A percentile compares a stretch with the other conserved stretches of the same genome.
phyloP scores from a whole-genome alignment of 2,329 filamentous ascomycete species.

The Colletotrichum simmondsii region DNA sequence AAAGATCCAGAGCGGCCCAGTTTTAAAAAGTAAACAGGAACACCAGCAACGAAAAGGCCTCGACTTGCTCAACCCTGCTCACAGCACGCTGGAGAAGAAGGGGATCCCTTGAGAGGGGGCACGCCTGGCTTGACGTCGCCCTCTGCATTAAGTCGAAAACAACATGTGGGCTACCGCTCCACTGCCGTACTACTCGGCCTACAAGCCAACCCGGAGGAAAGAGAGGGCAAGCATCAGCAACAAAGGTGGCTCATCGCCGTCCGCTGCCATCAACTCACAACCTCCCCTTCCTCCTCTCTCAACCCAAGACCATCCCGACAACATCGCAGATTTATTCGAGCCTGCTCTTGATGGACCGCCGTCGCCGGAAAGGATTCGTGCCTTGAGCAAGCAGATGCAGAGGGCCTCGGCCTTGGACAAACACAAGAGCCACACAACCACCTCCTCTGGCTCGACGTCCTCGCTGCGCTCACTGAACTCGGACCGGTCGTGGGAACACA shows the following conservation, averaged over 20 bases:
- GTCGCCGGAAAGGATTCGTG: conserved; percentile 68
- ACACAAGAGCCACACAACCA: conserved; percentile 58
- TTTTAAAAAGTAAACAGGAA: conserved; percentile 21
- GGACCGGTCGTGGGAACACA: conserved; percentile 62
- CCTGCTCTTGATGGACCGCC: conserved; percentile 71
- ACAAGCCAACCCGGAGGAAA: conserved; percentile 30
- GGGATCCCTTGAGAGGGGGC: conserved; percentile 32
- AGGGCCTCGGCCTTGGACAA: conserved; percentile 60
- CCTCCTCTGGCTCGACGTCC: conserved; percentile 68
- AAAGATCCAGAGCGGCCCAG: conserved; percentile 26
- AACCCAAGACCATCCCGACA: conserved; percentile 25
- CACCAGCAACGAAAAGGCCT: conserved; percentile 16
- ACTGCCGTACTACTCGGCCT: conserved; percentile 37
- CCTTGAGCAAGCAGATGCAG: conserved; percentile 69
- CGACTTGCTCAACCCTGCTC: conserved; percentile 10
- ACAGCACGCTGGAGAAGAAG: conserved; percentile 27
- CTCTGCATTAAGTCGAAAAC: conserved; percentile 34
- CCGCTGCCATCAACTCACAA: conserved; percentile 4
- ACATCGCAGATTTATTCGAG: conserved; percentile 59
- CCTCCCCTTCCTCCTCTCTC: conserved; percentile 20
- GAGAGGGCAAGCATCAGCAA: conserved; percentile 18
- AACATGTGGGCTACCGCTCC: conserved; percentile 37
- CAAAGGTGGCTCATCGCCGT: conserved; percentile 33
- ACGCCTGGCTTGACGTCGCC: conserved; percentile 35
- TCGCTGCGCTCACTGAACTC: conserved; percentile 55